These are phyloP conservation scores for Francoa sonchifolia DNA, from an alignment of 441 rosid species.

Conservation along the genomic window DNA sequence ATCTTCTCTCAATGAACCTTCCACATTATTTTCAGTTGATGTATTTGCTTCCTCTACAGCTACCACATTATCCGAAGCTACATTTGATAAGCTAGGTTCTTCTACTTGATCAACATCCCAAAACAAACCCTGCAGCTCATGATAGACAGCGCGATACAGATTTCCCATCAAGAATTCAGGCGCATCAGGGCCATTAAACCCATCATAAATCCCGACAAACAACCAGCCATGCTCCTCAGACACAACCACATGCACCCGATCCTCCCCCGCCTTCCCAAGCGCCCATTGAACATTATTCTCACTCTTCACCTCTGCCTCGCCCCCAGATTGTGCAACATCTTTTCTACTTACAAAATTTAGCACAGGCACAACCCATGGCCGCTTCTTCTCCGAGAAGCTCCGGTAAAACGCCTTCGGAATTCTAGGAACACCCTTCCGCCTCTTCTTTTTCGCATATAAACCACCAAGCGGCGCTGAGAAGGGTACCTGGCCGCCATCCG, in stretches of 20 bases:
- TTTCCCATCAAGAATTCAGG: constrained; percentile 91
- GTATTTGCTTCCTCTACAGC: constrained; percentile 1
- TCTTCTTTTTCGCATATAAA: constrained; percentile 42
- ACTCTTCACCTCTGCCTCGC: constrained; percentile 12
- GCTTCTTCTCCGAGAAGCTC: constrained; percentile 66
- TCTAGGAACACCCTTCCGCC: constrained; percentile 47
- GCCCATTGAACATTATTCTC: constrained; percentile 81
- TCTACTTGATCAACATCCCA: constrained; percentile 64
- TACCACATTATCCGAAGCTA: constrained; percentile 6
- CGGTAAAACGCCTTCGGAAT: constrained; percentile 37
- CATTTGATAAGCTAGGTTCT: constrained; percentile 14
- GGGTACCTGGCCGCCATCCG: constrained; percentile 30
- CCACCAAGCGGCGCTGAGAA: constrained; percentile 93
- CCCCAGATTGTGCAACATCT: constrained; percentile 5
- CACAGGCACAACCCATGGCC: constrained; percentile 93
- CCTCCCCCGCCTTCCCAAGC: constrained; percentile 93
- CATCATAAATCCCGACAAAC: constrained; percentile 91
- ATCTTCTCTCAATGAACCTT: neutral
- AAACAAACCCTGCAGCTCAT: constrained; percentile 77
- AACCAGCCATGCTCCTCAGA: constrained; percentile 97
- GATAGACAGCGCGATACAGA: constrained; percentile 80
- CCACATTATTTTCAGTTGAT: neutral
- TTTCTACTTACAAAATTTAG: constrained; percentile 49
- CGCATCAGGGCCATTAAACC: too few species aligned
- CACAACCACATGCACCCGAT: constrained; percentile 86